Conservation (phyloP, 2,329 filamentous ascomycete species). For the Monosporascus ibericus region DNA sequence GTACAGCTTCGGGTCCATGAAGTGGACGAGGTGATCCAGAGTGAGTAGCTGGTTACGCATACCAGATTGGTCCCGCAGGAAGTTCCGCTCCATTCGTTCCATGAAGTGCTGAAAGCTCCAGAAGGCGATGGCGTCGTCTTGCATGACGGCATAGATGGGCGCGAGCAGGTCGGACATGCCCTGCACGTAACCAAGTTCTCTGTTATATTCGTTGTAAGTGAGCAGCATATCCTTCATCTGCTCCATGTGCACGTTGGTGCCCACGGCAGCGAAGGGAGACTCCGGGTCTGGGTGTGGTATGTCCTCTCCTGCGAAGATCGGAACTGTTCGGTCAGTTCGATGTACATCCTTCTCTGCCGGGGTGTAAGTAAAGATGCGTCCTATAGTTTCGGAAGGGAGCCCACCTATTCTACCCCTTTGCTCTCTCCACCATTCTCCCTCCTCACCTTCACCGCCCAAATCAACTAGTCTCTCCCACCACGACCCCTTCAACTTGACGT, state of each 20-base stretch:
- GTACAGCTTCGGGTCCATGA: conserved; percentile 94
- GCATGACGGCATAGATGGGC: conserved; percentile 92
- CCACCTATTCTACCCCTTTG: conserved; percentile 89
- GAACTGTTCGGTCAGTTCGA: conserved; percentile 87
- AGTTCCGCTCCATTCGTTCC: conserved; percentile 97
- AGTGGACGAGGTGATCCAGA: conserved; percentile 88
- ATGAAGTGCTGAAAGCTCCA: conserved; percentile 97
- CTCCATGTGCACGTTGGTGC: conserved; percentile 95
- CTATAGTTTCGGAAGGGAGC: conserved; percentile 22
- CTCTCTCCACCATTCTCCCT: conserved; percentile 95
- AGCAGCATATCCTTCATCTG: conserved; percentile 99
- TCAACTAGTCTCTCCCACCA: conserved; percentile 97
- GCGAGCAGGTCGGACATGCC: conserved; percentile 97
- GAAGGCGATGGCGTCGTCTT: conserved; percentile 94
- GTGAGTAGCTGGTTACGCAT: conserved; percentile 90
- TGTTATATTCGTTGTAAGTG: conserved; percentile 98
- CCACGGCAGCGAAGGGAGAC: conserved; percentile 85
- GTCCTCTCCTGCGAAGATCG: conserved; percentile 94
- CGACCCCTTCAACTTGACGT: conserved; percentile 83
- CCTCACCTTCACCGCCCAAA: conserved; percentile 69
- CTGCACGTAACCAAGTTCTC: conserved; percentile 91
- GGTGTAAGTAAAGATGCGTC: conserved; percentile 9
- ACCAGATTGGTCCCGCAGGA: conserved; percentile 88
- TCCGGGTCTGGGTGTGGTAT: conserved; percentile 94
- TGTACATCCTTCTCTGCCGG: conserved; percentile 92